Evolutionary conservation across 441 rosid genomes (phyloP).

Genomic region (Syzygium malaccense): DNA sequence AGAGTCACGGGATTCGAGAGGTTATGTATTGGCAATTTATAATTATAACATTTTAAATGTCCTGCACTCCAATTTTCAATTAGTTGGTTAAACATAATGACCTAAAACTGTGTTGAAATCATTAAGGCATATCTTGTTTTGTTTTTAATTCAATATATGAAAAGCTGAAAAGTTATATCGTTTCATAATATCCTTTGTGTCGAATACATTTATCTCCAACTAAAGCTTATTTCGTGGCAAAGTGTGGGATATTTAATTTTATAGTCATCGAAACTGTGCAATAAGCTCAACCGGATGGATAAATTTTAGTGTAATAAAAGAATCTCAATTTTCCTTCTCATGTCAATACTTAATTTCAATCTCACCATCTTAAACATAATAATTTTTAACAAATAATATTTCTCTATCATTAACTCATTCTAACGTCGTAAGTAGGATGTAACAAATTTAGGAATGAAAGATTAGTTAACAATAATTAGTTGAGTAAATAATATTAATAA

Average conservation of each 20-base stretch:
- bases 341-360: neutral
- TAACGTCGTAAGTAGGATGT: neutral
- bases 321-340: neutral
- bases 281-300: fast-evolving
- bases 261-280: neutral
- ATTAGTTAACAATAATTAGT: neutral
- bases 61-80: neutral
- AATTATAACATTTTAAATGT: neutral
- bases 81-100: neutral
- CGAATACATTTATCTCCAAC: neutral
- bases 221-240: neutral
- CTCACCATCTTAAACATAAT: neutral
- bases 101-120: neutral
- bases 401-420: neutral
- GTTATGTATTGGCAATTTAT: neutral
- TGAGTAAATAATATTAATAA: neutral
- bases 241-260: neutral
- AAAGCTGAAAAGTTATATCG: neutral
- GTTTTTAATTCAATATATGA: neutral
- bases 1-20: neutral
- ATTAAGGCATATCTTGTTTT: neutral
- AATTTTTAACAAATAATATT: neutral
- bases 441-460: neutral
- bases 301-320: neutral
- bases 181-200: neutral